A percentile compares a stretch with the other conserved stretches of the same genome.
phyloP scores from a whole-genome alignment of 768 basidiomycete species.

The Candolleomyces aberdarensis region DNA sequence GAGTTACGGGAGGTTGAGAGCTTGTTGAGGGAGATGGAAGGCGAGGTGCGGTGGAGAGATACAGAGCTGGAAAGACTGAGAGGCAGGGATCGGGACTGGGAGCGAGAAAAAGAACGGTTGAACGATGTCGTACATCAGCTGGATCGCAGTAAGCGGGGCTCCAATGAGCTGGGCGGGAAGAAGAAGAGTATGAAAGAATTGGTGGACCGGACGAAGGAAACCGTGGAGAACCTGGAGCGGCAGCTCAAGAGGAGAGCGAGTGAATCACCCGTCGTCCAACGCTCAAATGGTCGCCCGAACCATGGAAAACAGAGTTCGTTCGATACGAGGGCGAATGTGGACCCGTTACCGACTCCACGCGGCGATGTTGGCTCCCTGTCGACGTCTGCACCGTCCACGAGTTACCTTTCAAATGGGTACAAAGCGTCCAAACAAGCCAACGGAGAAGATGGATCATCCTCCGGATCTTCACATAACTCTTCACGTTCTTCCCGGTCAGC shows the following conservation, averaged over 20 bases:
- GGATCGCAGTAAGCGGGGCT: background rate
- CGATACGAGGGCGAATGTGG: background rate
- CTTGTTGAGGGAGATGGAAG: constrained; percentile 1
- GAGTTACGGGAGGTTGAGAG: background rate
- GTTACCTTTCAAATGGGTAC: background rate
- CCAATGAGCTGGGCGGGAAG: background rate
- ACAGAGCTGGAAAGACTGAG: background rate
- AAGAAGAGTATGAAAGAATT: constrained; percentile 1
- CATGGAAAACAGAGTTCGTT: background rate
- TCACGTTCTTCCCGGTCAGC: background rate
- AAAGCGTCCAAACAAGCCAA: background rate
- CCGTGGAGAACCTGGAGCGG: background rate
- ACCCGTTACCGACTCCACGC: background rate
- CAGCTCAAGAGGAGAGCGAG: constrained; percentile 3
- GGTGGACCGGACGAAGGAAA: background rate
- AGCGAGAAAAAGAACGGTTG: background rate
- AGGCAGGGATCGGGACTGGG: background rate
- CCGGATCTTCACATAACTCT: background rate
- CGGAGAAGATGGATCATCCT: background rate
- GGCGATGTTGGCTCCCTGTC: background rate
- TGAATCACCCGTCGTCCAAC: background rate
- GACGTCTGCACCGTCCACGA: background rate
- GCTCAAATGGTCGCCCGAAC: background rate
- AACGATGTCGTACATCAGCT: background rate
- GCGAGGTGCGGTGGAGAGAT: constrained; percentile 1